phyloP scores from a whole-genome alignment of 2,329 filamentous ascomycete genomes.

The Colletotrichum ledebouriae region DNA sequence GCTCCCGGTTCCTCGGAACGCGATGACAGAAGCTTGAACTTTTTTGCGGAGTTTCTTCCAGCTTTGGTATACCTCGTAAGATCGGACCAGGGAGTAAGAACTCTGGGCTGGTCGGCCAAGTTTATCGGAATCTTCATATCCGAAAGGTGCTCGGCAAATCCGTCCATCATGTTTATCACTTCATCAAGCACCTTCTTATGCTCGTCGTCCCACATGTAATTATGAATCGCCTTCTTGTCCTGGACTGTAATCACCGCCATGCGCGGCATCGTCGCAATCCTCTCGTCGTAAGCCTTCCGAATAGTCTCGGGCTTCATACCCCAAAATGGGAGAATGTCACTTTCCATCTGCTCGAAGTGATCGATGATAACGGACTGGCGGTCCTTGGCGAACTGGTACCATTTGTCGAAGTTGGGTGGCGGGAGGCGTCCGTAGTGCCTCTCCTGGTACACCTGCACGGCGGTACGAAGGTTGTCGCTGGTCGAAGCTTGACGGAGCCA shows the following conservation, averaged over 20 bases:
- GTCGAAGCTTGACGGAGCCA: slow-evolving; percentile 63
- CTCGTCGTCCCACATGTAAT: slow-evolving; percentile 49
- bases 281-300: slow-evolving; percentile 65
- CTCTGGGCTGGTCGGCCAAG: slow-evolving; percentile 78
- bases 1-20: slow-evolving; percentile 49
- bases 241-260: slow-evolving; percentile 70
- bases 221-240: slow-evolving; percentile 69
- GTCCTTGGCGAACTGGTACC: slow-evolving; percentile 83
- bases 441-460: slow-evolving; percentile 63
- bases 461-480: slow-evolving; percentile 62
- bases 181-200: slow-evolving; percentile 56
- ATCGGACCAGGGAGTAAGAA: slow-evolving; percentile 79
- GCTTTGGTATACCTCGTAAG: slow-evolving; percentile 49
- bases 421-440: slow-evolving; percentile 75
- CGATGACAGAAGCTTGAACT: slow-evolving; percentile 65
- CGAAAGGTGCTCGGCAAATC: slow-evolving; percentile 80
- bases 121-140: slow-evolving; percentile 91
- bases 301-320: slow-evolving; percentile 76
- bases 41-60: slow-evolving; percentile 48
- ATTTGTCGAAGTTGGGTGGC: slow-evolving; percentile 85
- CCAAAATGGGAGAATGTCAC: slow-evolving; percentile 84
- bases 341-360: slow-evolving; percentile 83
- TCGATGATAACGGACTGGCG: slow-evolving; percentile 80
- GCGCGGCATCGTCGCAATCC: slow-evolving; percentile 56
- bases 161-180: slow-evolving; percentile 75